phyloP scores from a whole-genome alignment of 2,329 filamentous ascomycete species.

The Trichoderma pleuroti region DNA sequence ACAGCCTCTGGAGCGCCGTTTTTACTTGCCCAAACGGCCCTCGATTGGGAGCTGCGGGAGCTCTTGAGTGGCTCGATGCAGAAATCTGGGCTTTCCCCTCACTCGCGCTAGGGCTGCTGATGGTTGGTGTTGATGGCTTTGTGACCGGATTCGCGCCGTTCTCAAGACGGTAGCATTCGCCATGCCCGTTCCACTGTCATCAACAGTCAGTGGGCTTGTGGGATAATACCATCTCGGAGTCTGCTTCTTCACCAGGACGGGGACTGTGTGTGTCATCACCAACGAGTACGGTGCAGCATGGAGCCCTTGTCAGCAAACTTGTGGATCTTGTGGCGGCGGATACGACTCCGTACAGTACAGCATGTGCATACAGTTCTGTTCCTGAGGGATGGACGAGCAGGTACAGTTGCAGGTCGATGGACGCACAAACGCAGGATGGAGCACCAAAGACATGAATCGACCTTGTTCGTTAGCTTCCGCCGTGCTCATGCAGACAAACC shows the following conservation, averaged over 20 bases:
- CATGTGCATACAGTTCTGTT: too few species aligned
- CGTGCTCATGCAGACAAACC: background rate
- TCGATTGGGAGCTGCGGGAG: conserved; percentile 1
- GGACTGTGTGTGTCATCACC: background rate
- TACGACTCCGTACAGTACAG: background rate
- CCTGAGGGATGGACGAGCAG: background rate
- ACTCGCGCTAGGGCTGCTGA: background rate
- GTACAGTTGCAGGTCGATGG: background rate
- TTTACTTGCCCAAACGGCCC: conserved; percentile 2
- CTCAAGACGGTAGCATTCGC: background rate
- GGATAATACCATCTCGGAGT: background rate
- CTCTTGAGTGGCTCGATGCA: conserved; percentile 15
- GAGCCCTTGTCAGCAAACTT: background rate
- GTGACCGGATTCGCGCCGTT: background rate
- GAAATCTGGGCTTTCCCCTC: background rate
- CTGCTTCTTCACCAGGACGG: background rate
- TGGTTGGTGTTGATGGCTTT: background rate
- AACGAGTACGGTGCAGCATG: background rate
- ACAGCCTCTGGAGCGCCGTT: conserved; percentile 11
- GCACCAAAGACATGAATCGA: background rate
- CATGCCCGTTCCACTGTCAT: background rate
- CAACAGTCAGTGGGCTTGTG: background rate
- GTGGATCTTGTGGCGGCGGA: background rate
- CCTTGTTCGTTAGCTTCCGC: conserved; percentile 4
- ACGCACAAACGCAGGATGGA: background rate